Evolutionary conservation across 2,329 filamentous ascomycete genomes (phyloP), one percentile per base, ranked within the genome.

Genomic region (Dactylellina drechsleri): DNA sequence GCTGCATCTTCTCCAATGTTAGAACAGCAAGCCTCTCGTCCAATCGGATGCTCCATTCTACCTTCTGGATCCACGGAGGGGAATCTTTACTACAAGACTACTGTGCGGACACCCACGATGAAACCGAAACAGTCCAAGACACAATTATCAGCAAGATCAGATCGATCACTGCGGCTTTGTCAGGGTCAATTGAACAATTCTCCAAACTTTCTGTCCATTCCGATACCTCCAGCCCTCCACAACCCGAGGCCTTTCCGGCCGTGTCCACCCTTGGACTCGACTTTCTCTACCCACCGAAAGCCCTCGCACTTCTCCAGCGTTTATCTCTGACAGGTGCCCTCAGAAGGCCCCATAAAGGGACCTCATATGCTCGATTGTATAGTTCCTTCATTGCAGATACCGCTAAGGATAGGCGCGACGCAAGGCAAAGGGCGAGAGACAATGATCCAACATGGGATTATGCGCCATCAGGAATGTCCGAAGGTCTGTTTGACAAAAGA

Each of bases 61-160:
- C 83, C 26, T 87, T 88, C 79, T 87, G 86, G 86, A 83, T 83
- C 77, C 85, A 88, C 81, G 84, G 84, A 77, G 84, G 85, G 76
- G 82, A 76, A 81, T 82, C 82, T 84, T 78, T 82, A 31, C 50
- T 72, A 6, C 50, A 66, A 47, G 68, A 54, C 16, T 62, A 50
- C 13, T 57, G 36, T 15, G 15, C n/a, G 23, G 59, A 61, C 12
- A 36, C 45, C 15, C 56, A 57, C 4, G 47, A 59, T 10, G 59
- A 59, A 15, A 5, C 57, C 79, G 84, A 45, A 79, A 81, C 15
- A 76, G 79, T 12, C 82, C 80, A 60, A n/a, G 74, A 65, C 20
- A 15, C 52, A 13, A 23, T 68, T 53, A 13, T 36, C 16, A 36
- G 40, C 66, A 49, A 49, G 36, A n/a, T 68, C 67, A 49, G 18